These are phyloP conservation scores for Cyclostephanos invisitatus DNA, from an alignment of 108 stramenopile species.

Conservation along the genomic window DNA sequence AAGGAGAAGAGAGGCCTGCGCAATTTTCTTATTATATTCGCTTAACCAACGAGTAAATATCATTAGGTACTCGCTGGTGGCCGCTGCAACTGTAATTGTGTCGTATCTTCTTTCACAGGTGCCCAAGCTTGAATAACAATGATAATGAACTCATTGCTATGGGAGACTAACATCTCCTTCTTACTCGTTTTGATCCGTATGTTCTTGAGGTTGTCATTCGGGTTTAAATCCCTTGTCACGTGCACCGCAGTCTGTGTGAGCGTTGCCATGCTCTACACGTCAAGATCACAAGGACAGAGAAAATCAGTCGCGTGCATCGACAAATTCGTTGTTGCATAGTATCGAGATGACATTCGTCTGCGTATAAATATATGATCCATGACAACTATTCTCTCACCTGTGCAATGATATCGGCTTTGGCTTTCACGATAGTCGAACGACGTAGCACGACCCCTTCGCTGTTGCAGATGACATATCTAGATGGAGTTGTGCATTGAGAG, in stretches of 20 bases:
- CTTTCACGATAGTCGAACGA: constrained; percentile 65
- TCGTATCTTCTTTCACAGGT: constrained; percentile 37
- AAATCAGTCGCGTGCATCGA: background rate
- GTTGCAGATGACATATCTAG: constrained; percentile 73
- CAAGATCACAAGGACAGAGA: background rate
- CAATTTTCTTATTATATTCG: constrained; percentile 5
- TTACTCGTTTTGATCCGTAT: constrained; percentile 66
- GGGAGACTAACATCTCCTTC: constrained; percentile 77
- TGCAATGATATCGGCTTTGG: constrained; percentile 67
- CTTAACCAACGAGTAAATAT: background rate
- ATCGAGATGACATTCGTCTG: background rate
- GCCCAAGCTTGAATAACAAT: constrained; percentile 76
- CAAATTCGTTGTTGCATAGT: background rate
- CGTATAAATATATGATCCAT: background rate
- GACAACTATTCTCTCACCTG: constrained; percentile 31
- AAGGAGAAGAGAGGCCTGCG: background rate
- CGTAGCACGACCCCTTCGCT: constrained; percentile 71
- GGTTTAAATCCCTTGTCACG: constrained; percentile 75
- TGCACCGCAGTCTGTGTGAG: constrained; percentile 52
- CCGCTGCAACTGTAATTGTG: constrained; percentile 6
- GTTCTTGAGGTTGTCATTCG: constrained; percentile 73
- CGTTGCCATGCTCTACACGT: constrained; percentile 45
- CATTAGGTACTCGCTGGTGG: background rate
- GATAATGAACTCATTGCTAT: constrained; percentile 66
- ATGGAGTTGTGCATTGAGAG: background rate